These are phyloP conservation scores for Solanum appendiculatum DNA, from an alignment of 257 asterid species.

Conservation along the genomic window DNA sequence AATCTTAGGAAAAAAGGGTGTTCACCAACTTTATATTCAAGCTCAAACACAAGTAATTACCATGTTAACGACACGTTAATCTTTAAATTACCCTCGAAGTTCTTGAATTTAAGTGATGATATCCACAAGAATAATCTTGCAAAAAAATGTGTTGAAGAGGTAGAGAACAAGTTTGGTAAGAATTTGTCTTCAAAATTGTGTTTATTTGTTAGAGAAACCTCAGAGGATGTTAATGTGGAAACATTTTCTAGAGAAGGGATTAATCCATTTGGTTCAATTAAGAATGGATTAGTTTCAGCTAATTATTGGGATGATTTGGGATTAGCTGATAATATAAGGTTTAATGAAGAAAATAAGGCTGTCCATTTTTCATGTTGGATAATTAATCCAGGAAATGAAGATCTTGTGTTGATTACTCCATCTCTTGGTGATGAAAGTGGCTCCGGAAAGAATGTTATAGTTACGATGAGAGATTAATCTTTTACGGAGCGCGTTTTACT, in stretches of 20 bases:
- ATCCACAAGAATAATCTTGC: conserved; percentile 26
- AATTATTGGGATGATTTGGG: conserved; percentile 37
- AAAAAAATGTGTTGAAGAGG: conserved; percentile 28
- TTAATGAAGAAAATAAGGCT: conserved; percentile 29
- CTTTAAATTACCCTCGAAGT: conserved; percentile 15
- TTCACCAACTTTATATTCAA: conserved; percentile 10
- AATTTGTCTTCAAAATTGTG: conserved; percentile 21
- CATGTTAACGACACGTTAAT: conserved; percentile 9
- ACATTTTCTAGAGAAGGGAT: conserved; percentile 12
- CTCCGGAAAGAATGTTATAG: conserved; percentile 17
- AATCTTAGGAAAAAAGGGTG: conserved; percentile 8
- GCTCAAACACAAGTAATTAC: conserved; percentile 8
- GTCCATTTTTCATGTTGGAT: conserved; percentile 47
- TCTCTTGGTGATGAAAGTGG: neutral
- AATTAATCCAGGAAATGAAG: conserved; percentile 38
- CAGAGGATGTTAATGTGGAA: conserved; percentile 22
- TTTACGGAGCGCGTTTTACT: neutral
- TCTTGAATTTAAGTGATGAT: neutral
- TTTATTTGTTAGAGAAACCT: conserved; percentile 14
- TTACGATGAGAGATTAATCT: conserved; percentile 5
- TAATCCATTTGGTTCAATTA: neutral
- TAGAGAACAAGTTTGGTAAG: conserved; percentile 13
- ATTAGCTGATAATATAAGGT: conserved; percentile 15
- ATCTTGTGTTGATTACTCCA: conserved; percentile 32
- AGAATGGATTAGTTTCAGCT: conserved; percentile 2